A percentile compares a stretch with the other conserved stretches of the same genome.
phyloP scores from a whole-genome alignment of 768 basidiomycete genomes.

The Amylocystis lapponica region DNA sequence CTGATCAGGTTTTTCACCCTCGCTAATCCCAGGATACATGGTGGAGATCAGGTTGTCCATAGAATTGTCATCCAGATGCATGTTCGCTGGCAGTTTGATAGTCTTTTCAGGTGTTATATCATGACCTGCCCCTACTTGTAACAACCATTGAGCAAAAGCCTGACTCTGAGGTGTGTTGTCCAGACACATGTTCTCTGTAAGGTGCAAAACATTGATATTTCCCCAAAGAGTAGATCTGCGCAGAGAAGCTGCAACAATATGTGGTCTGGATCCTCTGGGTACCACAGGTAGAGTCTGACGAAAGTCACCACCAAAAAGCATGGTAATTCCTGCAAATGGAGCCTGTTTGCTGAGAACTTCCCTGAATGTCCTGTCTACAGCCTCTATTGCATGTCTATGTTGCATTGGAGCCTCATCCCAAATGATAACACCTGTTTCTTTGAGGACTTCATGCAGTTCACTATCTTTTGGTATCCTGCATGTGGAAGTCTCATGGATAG shows the following conservation, averaged over 20 bases:
- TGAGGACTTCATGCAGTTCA: slow-evolving; percentile 28
- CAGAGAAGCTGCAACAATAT: slow-evolving; percentile 34
- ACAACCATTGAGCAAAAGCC: slow-evolving; percentile 11
- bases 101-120: not conserved
- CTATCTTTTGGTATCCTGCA: slow-evolving; percentile 29
- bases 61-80: not conserved
- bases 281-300: slow-evolving; percentile 43
- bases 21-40: not conserved
- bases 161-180: not conserved
- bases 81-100: not conserved
- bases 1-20: slow-evolving; percentile 12
- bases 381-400: slow-evolving; percentile 31
- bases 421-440: slow-evolving; percentile 29
- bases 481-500: slow-evolving; percentile 20
- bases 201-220: slow-evolving; percentile 1
- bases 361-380: slow-evolving; percentile 31
- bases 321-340: slow-evolving; percentile 40
- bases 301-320: slow-evolving; percentile 46
- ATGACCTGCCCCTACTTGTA: slow-evolving; percentile 10
- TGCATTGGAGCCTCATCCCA: slow-evolving; percentile 41
- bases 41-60: slow-evolving; percentile 1
- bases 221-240: too few relatives aligned
- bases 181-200: slow-evolving; percentile 1
- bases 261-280: slow-evolving; percentile 26
- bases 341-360: slow-evolving; percentile 26